Percentiles rank a stretch among this genome's conserved stretches.
These are phyloP conservation scores for Pichia rugopelliculosa DNA, from an alignment of 805 yeast genomes.

Conservation along the genomic window DNA sequence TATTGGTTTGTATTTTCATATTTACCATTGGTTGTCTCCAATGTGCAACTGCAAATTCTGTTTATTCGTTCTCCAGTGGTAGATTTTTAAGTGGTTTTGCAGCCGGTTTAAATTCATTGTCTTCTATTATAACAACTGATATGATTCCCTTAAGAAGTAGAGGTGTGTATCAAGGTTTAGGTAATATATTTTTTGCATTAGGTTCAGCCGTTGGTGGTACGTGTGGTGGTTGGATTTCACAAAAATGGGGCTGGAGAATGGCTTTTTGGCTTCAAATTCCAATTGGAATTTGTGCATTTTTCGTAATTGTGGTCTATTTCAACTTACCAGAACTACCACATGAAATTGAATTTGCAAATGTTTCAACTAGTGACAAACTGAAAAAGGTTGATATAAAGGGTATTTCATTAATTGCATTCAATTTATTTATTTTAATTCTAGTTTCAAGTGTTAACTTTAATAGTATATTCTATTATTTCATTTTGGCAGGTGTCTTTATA, in stretches of 20 bases:
- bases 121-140: slow-evolving; percentile 74
- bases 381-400: slow-evolving; percentile 47
- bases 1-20: slow-evolving; percentile 44
- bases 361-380: slow-evolving; percentile 37
- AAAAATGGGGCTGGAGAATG: slow-evolving; percentile 56
- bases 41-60: slow-evolving; percentile 44
- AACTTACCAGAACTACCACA: slow-evolving; percentile 39
- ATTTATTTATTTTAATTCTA: slow-evolving; percentile 27
- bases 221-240: slow-evolving; percentile 51
- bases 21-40: slow-evolving; percentile 53
- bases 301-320: slow-evolving; percentile 35
- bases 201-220: slow-evolving; percentile 76
- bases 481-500: neutral
- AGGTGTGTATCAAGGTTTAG: slow-evolving; percentile 81
- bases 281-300: slow-evolving; percentile 32
- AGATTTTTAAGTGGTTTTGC: slow-evolving; percentile 81
- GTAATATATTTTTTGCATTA: slow-evolving; percentile 68
- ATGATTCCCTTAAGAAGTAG: slow-evolving; percentile 73
- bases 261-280: slow-evolving; percentile 53
- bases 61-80: slow-evolving; percentile 42
- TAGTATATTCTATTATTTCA: neutral
- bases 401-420: slow-evolving; percentile 25
- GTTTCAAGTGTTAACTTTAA: slow-evolving; percentile 34
- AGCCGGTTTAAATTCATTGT: slow-evolving; percentile 77
- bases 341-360: slow-evolving; percentile 24